Percentiles rank a stretch among this genome's conserved stretches.
These are phyloP conservation scores for Macroventuria anomochaeta DNA, from an alignment of 2,329 filamentous ascomycete species.

Conservation along the genomic window DNA sequence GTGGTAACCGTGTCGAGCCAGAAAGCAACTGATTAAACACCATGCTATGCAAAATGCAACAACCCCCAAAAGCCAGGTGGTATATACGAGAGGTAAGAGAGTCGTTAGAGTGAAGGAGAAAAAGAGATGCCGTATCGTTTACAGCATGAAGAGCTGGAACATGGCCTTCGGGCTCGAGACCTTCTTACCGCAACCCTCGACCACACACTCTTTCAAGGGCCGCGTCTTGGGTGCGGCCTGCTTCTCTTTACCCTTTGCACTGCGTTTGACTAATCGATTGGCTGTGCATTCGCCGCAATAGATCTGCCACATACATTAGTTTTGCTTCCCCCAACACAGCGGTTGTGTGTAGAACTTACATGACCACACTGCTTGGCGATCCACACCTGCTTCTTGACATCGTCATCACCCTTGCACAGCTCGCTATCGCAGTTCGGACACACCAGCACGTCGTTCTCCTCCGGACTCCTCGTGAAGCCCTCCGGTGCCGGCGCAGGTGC, in stretches of 20 bases:
- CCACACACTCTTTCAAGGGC: conserved; percentile 56
- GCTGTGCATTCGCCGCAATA: conserved; percentile 61
- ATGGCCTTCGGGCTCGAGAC: conserved; percentile 43
- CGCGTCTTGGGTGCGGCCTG: conserved; percentile 33
- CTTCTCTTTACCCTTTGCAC: conserved; percentile 50
- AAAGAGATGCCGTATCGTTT: background rate
- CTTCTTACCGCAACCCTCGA: conserved; percentile 52
- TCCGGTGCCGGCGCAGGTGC: conserved; percentile 68
- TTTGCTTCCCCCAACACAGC: background rate
- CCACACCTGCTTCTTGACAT: conserved; percentile 85
- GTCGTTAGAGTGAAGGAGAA: background rate
- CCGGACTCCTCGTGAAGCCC: conserved; percentile 83
- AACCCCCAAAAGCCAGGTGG: conserved; percentile 2
- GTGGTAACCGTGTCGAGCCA: background rate
- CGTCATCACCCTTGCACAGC: conserved; percentile 73
- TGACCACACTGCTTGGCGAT: conserved; percentile 90
- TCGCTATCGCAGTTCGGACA: conserved; percentile 90
- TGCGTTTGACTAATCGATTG: conserved; percentile 46
- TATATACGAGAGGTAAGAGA: conserved; percentile 4
- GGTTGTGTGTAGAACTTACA: conserved; percentile 61
- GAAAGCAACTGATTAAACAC: conserved; percentile 13
- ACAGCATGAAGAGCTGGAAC: conserved; percentile 52
- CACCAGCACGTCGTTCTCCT: conserved; percentile 73
- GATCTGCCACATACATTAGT: conserved; percentile 46
- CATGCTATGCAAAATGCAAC: conserved; percentile 30